Conservation (phyloP, 1,284 basidiomycete genomes). For the Gomphus sp. region DNA sequence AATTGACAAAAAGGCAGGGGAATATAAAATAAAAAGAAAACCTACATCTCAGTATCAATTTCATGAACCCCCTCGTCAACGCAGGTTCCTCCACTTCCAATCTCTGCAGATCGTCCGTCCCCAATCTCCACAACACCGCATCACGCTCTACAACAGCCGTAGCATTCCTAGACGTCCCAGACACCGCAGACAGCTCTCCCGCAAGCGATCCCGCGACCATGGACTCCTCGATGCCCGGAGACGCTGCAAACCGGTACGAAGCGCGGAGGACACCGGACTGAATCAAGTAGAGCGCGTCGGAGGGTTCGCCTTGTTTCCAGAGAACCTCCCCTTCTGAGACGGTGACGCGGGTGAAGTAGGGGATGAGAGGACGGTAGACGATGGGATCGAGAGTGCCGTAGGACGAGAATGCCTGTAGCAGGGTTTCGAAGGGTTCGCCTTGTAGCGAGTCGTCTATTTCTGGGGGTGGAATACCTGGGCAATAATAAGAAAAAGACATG, state of each 20-base stretch:
- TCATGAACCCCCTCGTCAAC: conserved; percentile 57
- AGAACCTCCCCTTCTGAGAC: conserved; percentile 55
- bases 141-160: conserved; percentile 75
- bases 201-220: conserved; percentile 92
- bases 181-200: conserved; percentile 79
- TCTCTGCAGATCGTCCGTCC: conserved; percentile 40
- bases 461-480: background rate
- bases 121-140: conserved; percentile 75
- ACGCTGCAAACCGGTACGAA: conserved; percentile 65
- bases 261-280: conserved; percentile 79
- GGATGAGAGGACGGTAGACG: conserved; percentile 47
- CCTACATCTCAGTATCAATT: conserved; percentile 73
- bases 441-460: conserved; percentile 14
- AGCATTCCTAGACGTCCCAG: conserved; percentile 73
- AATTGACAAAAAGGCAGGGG: background rate
- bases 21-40: conserved; percentile 16
- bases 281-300: conserved; percentile 83
- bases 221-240: conserved; percentile 65
- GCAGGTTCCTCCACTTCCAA: conserved; percentile 61
- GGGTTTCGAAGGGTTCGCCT: conserved; percentile 50
- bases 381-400: conserved; percentile 44
- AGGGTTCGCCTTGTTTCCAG: conserved; percentile 66
- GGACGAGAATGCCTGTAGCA: conserved; percentile 70
- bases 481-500: too few relatives aligned
- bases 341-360: conserved; percentile 63